These are phyloP conservation scores for Boechera stricta DNA, from an alignment of 345 rosid species.

Conservation along the genomic window DNA sequence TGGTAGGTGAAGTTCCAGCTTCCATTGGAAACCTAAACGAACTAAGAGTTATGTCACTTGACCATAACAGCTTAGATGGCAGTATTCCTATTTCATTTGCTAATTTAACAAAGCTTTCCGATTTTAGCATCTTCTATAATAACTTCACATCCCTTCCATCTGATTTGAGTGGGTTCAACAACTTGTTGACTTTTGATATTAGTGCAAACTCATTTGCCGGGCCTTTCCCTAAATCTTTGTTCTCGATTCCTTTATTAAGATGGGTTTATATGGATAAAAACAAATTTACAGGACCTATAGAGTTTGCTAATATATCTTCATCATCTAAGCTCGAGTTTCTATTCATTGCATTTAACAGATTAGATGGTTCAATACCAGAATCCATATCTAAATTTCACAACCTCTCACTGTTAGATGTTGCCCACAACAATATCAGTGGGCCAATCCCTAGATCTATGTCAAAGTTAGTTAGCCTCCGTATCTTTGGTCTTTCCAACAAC, in stretches of 20 bases:
- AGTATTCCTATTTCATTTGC: not conserved
- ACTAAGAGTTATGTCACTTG: not conserved
- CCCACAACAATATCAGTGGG: conserved; percentile 3
- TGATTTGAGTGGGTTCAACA: conserved; percentile 8
- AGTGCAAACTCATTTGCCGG: not conserved
- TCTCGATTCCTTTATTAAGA: not conserved
- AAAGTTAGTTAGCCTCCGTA: not conserved
- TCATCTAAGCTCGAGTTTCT: not conserved
- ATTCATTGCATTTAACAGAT: not conserved
- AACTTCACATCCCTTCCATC: conserved; percentile 24
- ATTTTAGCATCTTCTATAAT: not conserved
- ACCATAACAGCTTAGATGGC: not conserved
- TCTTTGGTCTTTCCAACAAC: not conserved
- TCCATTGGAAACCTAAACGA: not conserved
- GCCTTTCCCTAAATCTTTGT: conserved; percentile 15
- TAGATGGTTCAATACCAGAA: conserved; percentile 16
- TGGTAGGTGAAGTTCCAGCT: conserved; percentile 16
- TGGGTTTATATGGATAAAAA: not conserved
- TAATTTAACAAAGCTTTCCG: not conserved
- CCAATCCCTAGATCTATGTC: conserved; percentile 6
- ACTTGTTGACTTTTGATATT: not conserved
- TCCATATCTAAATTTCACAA: not conserved
- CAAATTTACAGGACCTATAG: conserved; percentile 11
- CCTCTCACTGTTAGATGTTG: rapidly evolving
- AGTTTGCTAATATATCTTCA: not conserved